Base-by-base conservation (phyloP, 345 rosid genomes). In the Sisymbrium altissimum region DNA sequence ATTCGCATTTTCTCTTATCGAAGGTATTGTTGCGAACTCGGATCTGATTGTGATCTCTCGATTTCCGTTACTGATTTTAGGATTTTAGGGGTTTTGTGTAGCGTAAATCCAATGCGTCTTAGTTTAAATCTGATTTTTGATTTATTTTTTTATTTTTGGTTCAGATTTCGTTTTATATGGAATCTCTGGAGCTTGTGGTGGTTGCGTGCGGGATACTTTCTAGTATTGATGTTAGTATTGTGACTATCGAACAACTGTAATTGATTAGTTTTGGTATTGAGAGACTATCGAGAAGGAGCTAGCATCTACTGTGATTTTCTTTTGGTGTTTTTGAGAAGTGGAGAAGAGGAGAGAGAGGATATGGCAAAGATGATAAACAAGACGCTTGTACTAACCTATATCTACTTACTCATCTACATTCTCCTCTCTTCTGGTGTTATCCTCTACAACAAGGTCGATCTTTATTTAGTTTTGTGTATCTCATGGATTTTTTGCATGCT, bases 401-500 rank as follows among this genome's bases (percentile, higher is more conserved):
- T 87, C 66, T 92, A 90, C 85, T 84, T 92, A 43, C 77, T 92
- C 63, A 75, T 90, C 83, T 95, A 91, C 86, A 84, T 94, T 83
- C 3, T 87, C 33, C 97, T 94, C 38, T 91, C 96, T 11, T 91
- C 95, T 4, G 96, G 91, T 50, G 99, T 95, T 64, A 95, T 95
- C 71, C 80, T 95, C 68, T 95, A 95, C 77, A 95, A 95, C 84
- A 95, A 95, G 97, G 97, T 89, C 69, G 2, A 64, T 74, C 35
- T 41, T 61, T 69, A 25, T 32, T 1, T 35, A 35, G 48, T 35
- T 43, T 61, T 14, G n/a, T 41, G 12, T 68, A 40, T 43, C 25
- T 60, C 8, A 29, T 50, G 29, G 32, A 32, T 39, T 21, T 68
- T 60, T 32, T n/a, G n/a, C 63, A 58, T 74, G 39, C 23, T 18